Base-by-base conservation (phyloP, 306 rosid genomes). In the Sechiopsis laciniata region DNA sequence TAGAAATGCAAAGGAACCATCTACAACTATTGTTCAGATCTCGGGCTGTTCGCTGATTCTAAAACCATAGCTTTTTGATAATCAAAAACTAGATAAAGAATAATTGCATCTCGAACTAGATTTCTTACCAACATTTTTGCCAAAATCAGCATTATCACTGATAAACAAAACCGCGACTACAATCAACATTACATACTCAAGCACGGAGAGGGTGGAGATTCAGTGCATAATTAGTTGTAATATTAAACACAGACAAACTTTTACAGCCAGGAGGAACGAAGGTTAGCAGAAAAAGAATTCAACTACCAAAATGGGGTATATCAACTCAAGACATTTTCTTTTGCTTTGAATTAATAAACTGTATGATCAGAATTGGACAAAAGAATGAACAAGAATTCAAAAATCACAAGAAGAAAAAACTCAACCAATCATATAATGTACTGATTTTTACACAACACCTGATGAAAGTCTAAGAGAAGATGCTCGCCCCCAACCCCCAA, bases 381-480 rank as follows among this genome's bases (percentile, higher is more conserved):
- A 72, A 62, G 68, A 63, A 74, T 75, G 56, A 72, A 83, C 83
- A 79, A 46, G 62, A 76, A 73, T 63, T 9, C 75, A 48, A 37
- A 62, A 45, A 65, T 52, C 79, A 77, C 78, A 62, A 56, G 76
- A 74, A 69, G 55, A 71, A 75, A 82, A 80, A 48, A 26, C 71
- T 80, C 75, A 53, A 76, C 46, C 84, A 50, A 79, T 85, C 79
- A 90, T 32, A 35, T 76, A 81, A 84, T 80, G 74, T 40, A 82
- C 89, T 83, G 77, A 88, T 90, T 80, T 85, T 51, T 54, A 88
- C 96, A 88, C 74, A 78, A 80, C 75, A 82, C 77, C 63, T 26
- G 64, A 55, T 79, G 80, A 71, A 54, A 50, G 77, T 75, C 72
- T 74, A 71, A 78, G 74, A 74, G 75, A 80, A 81, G 85, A 89